Evolutionary conservation across 257 asterid species (phyloP).

Genomic region (Solanum medicagineum): DNA sequence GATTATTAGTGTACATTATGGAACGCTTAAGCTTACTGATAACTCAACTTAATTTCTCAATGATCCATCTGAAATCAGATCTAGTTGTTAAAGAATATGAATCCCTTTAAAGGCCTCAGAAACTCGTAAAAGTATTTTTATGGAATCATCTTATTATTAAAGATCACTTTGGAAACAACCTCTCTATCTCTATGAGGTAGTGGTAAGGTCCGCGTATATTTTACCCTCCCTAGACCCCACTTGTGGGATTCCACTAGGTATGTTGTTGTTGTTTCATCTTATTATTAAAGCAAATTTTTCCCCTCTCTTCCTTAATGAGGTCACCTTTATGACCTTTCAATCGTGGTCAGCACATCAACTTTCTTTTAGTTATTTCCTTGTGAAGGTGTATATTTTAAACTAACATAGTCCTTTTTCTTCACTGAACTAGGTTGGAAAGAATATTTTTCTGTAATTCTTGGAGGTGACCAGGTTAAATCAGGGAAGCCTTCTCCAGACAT

Average conservation of each 20-base stretch:
- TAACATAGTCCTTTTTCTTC: not conserved
- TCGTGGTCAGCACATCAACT: not conserved
- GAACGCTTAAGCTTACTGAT: not conserved
- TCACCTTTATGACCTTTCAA: not conserved
- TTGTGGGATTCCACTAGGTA: too few species aligned
- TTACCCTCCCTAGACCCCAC: too few species aligned
- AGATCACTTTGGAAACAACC: too few species aligned
- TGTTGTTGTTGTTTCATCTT: not conserved
- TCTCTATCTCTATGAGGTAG: too few species aligned
- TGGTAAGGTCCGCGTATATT: too few species aligned
- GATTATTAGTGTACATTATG: not conserved
- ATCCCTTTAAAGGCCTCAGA: not conserved
- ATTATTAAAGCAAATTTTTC: not conserved
- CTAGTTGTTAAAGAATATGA: not conserved
- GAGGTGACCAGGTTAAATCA: conserved; percentile 75
- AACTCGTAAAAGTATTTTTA: not conserved
- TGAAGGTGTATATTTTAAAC: not conserved
- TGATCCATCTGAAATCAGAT: not conserved
- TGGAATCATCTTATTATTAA: not conserved
- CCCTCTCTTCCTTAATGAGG: conserved; percentile 1
- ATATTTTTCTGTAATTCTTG: conserved; percentile 53
- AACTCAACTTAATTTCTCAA: not conserved
- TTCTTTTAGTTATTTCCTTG: not conserved
- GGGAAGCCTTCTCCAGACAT: conserved; percentile 93
- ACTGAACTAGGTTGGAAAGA: conserved; percentile 69